Evolutionary conservation across 768 basidiomycete species (phyloP).

Genomic region (Tephrocybe sp.): DNA sequence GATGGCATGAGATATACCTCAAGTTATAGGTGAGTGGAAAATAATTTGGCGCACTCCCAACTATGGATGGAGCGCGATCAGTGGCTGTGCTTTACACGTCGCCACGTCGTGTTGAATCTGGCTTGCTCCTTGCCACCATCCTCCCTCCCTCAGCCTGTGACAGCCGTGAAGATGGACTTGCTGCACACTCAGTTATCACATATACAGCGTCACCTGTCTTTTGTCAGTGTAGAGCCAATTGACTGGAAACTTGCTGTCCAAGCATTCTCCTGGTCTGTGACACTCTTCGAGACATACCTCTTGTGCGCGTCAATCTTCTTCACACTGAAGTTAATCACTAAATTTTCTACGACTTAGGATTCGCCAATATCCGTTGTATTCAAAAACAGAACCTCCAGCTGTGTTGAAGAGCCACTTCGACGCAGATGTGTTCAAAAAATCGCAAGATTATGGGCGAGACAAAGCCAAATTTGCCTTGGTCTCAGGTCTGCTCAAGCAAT

Average conservation of each 20-base stretch:
- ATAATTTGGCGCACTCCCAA: neutral
- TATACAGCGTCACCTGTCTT: constrained; percentile 65
- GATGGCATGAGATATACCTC: too few relatives aligned
- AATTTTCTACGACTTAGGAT: constrained; percentile 34
- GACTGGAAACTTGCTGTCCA: constrained; percentile 87
- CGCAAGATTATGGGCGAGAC: constrained; percentile 88
- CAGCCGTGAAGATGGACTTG: constrained; percentile 49
- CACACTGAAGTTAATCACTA: constrained; percentile 1
- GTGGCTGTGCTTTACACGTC: constrained; percentile 19
- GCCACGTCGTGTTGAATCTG: constrained; percentile 12
- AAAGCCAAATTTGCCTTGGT: constrained; percentile 83
- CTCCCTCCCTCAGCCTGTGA: neutral
- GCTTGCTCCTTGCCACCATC: constrained; percentile 1
- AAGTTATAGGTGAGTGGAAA: neutral
- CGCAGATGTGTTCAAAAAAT: constrained; percentile 77
- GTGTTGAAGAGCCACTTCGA: constrained; percentile 71
- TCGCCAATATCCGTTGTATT: constrained; percentile 86
- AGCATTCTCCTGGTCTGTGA: constrained; percentile 70
- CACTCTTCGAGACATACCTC: constrained; percentile 86
- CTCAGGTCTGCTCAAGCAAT: constrained; percentile 73
- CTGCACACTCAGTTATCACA: constrained; percentile 56
- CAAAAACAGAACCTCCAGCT: constrained; percentile 68
- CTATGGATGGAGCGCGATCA: too few relatives aligned
- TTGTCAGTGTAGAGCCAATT: constrained; percentile 69
- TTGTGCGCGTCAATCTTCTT: constrained; percentile 51